These are phyloP conservation scores for Podila epigama DNA, from an alignment of 192 early-diverging fungal species.

Conservation along the genomic window DNA sequence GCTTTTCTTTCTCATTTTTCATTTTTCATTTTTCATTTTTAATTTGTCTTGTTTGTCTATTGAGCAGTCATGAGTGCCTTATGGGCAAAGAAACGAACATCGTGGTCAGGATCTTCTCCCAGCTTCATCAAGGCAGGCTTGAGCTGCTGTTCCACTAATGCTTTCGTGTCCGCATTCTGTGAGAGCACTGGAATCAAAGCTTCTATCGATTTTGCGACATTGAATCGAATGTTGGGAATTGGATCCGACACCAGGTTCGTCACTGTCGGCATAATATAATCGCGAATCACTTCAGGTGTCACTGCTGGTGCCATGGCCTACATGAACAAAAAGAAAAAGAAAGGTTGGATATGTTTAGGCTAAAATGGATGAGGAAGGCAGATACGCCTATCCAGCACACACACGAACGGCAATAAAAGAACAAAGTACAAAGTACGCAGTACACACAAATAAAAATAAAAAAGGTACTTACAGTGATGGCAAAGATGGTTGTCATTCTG, in stretches of 20 bases:
- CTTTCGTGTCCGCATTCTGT: conserved; percentile 64
- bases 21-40: not conserved
- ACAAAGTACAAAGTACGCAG: not conserved
- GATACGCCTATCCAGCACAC: too few relatives aligned
- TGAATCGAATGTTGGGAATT: conserved; percentile 99
- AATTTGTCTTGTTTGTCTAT: not conserved
- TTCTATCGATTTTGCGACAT: conserved; percentile 95
- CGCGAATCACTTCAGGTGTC: conserved; percentile 87
- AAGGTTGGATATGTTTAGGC: not conserved
- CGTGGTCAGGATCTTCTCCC: conserved; percentile 87
- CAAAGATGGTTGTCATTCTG: conserved; percentile 98
- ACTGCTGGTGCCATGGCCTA: conserved; percentile 89
- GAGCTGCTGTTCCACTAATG: conserved; percentile 71
- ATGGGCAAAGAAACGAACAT: conserved; percentile 94
- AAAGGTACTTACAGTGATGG: conserved; percentile 79
- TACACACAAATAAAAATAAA: not conserved
- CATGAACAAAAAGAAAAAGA: conserved; percentile 1
- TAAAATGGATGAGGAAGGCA: too few relatives aligned
- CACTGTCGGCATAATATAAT: conserved; percentile 89
- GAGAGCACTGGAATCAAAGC: conserved; percentile 82
- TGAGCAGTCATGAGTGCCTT: conserved; percentile 60
- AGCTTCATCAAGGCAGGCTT: conserved; percentile 86
- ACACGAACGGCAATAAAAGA: too few relatives aligned
- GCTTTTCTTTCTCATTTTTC: not conserved
- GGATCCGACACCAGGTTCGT: conserved; percentile 88